Evolutionary conservation across 306 rosid species (phyloP).

Genomic region (Cucurbita moschata): DNA sequence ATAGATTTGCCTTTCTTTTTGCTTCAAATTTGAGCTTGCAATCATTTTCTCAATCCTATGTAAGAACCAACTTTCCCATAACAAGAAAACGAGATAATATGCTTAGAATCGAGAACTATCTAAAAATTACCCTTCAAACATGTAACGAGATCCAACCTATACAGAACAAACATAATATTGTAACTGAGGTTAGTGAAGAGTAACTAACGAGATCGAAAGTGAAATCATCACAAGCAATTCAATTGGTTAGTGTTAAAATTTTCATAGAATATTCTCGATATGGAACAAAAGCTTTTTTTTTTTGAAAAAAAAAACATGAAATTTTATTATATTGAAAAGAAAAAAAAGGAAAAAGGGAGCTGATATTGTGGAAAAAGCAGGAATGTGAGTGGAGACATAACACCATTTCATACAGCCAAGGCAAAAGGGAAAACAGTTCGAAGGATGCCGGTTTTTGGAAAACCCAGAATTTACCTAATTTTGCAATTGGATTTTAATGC

Average conservation of each 20-base stretch:
- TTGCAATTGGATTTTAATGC: neutral
- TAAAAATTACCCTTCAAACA: neutral
- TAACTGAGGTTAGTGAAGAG: no score
- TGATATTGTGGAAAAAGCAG: neutral
- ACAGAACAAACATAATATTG: no score
- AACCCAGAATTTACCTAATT: neutral
- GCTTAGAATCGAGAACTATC: neutral
- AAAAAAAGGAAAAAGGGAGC: neutral
- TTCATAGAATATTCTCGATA: neutral
- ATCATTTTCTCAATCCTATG: neutral
- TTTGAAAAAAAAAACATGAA: neutral
- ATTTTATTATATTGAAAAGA: neutral
- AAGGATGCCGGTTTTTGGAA: conserved; percentile 3
- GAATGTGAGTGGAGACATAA: neutral
- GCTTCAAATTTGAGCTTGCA: neutral
- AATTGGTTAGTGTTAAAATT: neutral
- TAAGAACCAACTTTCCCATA: neutral
- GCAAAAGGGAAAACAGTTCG: neutral
- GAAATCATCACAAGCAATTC: neutral
- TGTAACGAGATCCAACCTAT: no score
- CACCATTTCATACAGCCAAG: conserved; percentile 7
- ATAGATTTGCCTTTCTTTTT: neutral
- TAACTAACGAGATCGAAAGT: no score
- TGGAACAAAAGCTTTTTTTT: neutral
- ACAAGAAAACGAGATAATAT: no score